These are phyloP conservation scores for Calonectria naviculata DNA, from an alignment of 2,329 filamentous ascomycete species.

Conservation along the genomic window DNA sequence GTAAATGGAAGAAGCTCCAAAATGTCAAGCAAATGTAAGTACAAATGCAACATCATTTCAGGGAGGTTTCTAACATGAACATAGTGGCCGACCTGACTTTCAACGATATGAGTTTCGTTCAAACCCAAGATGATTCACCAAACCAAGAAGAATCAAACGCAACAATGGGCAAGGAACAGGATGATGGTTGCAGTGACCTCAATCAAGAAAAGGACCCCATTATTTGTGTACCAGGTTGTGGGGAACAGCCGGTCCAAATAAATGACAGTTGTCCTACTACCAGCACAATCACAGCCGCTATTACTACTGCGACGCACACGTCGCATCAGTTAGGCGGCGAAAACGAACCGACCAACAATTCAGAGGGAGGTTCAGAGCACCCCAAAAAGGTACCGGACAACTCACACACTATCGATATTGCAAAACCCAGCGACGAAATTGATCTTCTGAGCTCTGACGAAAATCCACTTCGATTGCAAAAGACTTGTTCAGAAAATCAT, in stretches of 20 bases:
- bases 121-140: neutral
- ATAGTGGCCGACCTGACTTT: constrained; percentile 63
- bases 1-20: constrained; percentile 44
- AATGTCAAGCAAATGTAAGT: constrained; percentile 30
- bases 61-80: constrained; percentile 23
- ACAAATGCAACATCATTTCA: neutral
- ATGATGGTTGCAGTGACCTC: constrained; percentile 25
- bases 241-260: neutral
- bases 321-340: neutral
- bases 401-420: no score
- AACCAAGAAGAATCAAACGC: constrained; percentile 20
- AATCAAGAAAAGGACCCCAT: neutral
- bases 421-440: neutral
- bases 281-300: neutral
- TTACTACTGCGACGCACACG: no score
- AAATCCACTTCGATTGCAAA: neutral
- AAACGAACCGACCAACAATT: neutral
- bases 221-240: neutral
- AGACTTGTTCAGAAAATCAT: neutral
- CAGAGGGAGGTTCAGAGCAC: neutral
- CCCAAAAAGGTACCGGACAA: neutral
- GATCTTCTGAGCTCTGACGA: neutral
- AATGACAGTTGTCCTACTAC: neutral
- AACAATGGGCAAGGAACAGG: neutral
- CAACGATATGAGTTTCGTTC: constrained; percentile 60